Evolutionary conservation across 257 asterid genomes (phyloP).

Genomic region (Paraleonurus japonicus): DNA sequence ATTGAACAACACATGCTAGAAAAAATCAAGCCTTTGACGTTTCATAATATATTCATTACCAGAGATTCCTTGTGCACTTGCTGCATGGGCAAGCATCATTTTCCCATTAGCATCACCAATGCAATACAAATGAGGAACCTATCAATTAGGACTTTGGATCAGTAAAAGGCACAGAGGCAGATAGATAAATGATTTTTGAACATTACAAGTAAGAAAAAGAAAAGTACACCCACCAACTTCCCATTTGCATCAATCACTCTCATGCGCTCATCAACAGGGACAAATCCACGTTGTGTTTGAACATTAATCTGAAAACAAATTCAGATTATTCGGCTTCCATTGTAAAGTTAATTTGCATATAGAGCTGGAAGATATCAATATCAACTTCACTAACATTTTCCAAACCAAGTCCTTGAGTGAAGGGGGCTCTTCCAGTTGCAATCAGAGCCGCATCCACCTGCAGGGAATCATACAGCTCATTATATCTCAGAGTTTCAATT

Average conservation of each 20-base stretch:
- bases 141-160: constrained; percentile 28
- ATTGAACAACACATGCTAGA: constrained; percentile 7
- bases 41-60: constrained; percentile 40
- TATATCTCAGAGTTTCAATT: constrained; percentile 11
- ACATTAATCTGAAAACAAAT: constrained; percentile 66
- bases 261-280: constrained; percentile 96
- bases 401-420: constrained; percentile 92
- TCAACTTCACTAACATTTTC: constrained; percentile 67
- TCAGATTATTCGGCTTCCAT: constrained; percentile 17
- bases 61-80: constrained; percentile 97
- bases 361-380: constrained; percentile 18
- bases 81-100: constrained; percentile 99
- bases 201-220: constrained; percentile 14
- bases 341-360: constrained; percentile 11
- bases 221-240: constrained; percentile 57
- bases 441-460: constrained; percentile 99
- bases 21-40: constrained; percentile 16
- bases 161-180: constrained; percentile 27
- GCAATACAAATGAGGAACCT: constrained; percentile 97
- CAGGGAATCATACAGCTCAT: constrained; percentile 29
- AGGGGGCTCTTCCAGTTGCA: constrained; percentile 99
- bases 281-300: constrained; percentile 88
- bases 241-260: constrained; percentile 87
- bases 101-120: constrained; percentile 99
- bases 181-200: constrained; percentile 15